Evolutionary conservation across 306 rosid species (phyloP).

Genomic region (Dalbergia oliveri): DNA sequence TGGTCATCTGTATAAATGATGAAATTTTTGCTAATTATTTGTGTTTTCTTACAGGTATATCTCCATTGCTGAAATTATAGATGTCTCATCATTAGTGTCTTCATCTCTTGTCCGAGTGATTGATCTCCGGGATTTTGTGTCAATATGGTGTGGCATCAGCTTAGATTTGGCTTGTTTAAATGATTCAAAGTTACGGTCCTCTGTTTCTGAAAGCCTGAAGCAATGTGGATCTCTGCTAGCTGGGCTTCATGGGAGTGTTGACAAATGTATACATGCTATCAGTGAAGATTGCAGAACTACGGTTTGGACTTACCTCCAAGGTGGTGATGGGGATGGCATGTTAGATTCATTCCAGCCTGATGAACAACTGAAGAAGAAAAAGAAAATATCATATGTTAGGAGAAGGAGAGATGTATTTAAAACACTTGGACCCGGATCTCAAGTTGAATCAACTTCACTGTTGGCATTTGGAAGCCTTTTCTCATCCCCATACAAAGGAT

Average conservation of each 20-base stretch:
- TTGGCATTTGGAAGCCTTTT: slow-evolving; percentile 96
- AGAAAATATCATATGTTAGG: slow-evolving; percentile 74
- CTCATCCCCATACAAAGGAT: slow-evolving; percentile 78
- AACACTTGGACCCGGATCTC: slow-evolving; percentile 79
- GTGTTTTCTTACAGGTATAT: slow-evolving; percentile 63
- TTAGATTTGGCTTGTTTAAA: slow-evolving; percentile 60
- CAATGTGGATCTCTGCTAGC: slow-evolving; percentile 72
- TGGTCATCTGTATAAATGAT: slow-evolving; percentile 4
- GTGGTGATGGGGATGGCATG: slow-evolving; percentile 63
- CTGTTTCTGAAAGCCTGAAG: slow-evolving; percentile 59
- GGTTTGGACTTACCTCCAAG: slow-evolving; percentile 81
- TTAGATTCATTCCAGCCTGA: slow-evolving; percentile 87
- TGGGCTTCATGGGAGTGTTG: slow-evolving; percentile 60
- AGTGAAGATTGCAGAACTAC: slow-evolving; percentile 84
- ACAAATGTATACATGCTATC: slow-evolving; percentile 73
- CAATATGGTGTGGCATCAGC: slow-evolving; percentile 72
- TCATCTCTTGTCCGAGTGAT: slow-evolving; percentile 62
- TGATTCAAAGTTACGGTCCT: slow-evolving; percentile 48
- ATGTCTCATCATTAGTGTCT: slow-evolving; percentile 72
- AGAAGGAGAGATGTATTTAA: slow-evolving; percentile 65
- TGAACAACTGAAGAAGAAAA: slow-evolving; percentile 77
- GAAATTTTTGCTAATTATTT: neutral
- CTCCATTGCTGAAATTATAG: slow-evolving; percentile 81
- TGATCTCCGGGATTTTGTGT: slow-evolving; percentile 81
- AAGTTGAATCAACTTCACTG: slow-evolving; percentile 69